Conservation (phyloP, 177 flowering plant species). For the Telopea speciosissima region DNA sequence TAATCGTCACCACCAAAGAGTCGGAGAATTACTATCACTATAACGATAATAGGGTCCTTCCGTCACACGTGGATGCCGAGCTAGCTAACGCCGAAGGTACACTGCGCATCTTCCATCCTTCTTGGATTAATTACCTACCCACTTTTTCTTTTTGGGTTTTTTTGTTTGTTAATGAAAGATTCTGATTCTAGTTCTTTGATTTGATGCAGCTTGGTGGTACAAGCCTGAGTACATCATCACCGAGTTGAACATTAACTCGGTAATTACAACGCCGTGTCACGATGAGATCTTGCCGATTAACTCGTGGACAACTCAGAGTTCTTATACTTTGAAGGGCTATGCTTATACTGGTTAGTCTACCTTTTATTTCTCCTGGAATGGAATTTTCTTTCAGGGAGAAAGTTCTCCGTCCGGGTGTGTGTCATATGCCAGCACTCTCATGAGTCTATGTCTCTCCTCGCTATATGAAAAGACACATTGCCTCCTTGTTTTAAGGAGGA, state of each 20-base stretch:
- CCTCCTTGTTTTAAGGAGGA: too few species aligned
- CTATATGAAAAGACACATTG: too few species aligned
- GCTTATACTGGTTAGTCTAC: constrained; percentile 73
- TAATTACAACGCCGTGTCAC: constrained; percentile 84
- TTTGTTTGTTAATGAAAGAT: not conserved
- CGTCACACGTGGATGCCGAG: constrained; percentile 89
- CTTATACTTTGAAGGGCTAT: constrained; percentile 77
- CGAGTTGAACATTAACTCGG: constrained; percentile 92
- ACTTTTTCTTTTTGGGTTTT: too few species aligned
- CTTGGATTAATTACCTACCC: too few species aligned
- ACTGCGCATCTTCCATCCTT: not conserved
- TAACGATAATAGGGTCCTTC: constrained; percentile 79
- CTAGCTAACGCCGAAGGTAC: constrained; percentile 87
- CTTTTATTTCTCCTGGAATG: not conserved
- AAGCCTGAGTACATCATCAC: constrained; percentile 94
- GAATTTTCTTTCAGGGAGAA: too few species aligned
- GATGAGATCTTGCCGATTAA: constrained; percentile 85
- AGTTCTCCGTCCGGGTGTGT: too few species aligned
- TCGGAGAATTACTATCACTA: constrained; percentile 74
- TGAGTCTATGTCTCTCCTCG: too few species aligned
- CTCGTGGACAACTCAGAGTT: constrained; percentile 66
- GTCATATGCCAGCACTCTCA: too few species aligned
- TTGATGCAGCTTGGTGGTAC: constrained; percentile 88
- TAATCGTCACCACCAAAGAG: constrained; percentile 60
- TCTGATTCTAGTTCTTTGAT: too few species aligned